Conservation (phyloP, 331 rosid species). For the Malus hybrid region DNA sequence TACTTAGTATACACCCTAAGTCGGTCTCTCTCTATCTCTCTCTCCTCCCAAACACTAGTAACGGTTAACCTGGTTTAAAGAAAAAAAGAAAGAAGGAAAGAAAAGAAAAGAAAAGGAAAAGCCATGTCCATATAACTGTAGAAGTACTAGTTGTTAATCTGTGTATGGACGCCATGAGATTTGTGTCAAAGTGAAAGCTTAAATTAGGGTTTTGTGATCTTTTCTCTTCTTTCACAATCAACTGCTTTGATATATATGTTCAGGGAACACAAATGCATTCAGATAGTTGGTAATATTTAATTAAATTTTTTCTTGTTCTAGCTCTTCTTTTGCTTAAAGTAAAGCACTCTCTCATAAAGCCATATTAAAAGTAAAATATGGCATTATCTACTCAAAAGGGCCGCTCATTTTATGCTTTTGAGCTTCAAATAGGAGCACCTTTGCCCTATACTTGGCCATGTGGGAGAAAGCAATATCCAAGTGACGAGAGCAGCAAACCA, state of each 20-base stretch:
- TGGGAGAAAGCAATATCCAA: slow-evolving; percentile 76
- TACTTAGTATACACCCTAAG: slow-evolving; percentile 52
- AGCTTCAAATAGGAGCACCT: slow-evolving; percentile 91
- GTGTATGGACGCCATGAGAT: slow-evolving; percentile 31
- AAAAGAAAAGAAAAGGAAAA: slow-evolving; percentile 25
- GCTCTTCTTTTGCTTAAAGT: slow-evolving; percentile 67
- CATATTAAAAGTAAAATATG: slow-evolving; percentile 89
- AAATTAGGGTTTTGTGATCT: neutral
- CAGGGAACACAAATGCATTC: slow-evolving; percentile 25
- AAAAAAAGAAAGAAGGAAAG: slow-evolving; percentile 21
- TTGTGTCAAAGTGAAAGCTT: slow-evolving; percentile 40
- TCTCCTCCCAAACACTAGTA: slow-evolving; percentile 27
- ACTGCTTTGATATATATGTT: slow-evolving; percentile 17
- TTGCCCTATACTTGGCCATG: slow-evolving; percentile 87
- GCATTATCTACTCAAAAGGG: slow-evolving; percentile 99
- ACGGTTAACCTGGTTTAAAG: slow-evolving; percentile 32
- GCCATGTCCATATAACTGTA: slow-evolving; percentile 21
- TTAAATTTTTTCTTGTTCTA: neutral
- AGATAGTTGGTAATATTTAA: slow-evolving; percentile 24
- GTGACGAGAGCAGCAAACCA: slow-evolving; percentile 20
- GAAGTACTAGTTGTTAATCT: slow-evolving; percentile 9
- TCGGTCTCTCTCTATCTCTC: slow-evolving; percentile 11
- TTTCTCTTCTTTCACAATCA: slow-evolving; percentile 38
- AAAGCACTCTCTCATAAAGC: slow-evolving; percentile 75
- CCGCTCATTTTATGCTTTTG: slow-evolving; percentile 87